Evolutionary conservation across 371 early-diverging fungal species (phyloP).

Genomic region (Mortierella sp.): DNA sequence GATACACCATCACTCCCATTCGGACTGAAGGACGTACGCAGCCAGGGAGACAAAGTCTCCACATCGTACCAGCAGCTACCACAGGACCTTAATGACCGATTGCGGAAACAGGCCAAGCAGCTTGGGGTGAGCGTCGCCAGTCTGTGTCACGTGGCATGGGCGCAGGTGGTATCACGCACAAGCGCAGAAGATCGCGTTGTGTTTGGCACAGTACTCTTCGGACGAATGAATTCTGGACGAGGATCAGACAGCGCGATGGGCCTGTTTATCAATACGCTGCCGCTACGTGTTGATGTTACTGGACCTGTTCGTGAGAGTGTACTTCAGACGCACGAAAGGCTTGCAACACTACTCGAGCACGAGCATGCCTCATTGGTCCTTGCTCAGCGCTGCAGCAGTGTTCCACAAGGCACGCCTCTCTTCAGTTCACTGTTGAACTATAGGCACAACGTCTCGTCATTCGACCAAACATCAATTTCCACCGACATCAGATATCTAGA

Average conservation of each 20-base stretch:
- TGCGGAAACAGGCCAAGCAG: slow-evolving; percentile 12
- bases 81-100: slow-evolving; percentile 11
- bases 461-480: background rate
- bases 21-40: slow-evolving; percentile 12
- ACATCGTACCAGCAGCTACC: slow-evolving; percentile 7
- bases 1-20: slow-evolving; percentile 19
- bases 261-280: slow-evolving; percentile 20
- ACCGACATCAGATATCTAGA: background rate
- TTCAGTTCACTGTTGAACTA: slow-evolving; percentile 26
- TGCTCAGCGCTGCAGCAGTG: slow-evolving; percentile 30
- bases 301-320: slow-evolving; percentile 10
- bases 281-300: slow-evolving; percentile 18
- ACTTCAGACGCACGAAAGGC: background rate
- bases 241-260: slow-evolving; percentile 11
- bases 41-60: background rate
- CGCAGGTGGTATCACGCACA: slow-evolving; percentile 2
- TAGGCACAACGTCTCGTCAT: slow-evolving; percentile 10
- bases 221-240: background rate
- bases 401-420: slow-evolving; percentile 24
- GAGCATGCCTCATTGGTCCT: slow-evolving; percentile 21
- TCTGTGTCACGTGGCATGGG: slow-evolving; percentile 25
- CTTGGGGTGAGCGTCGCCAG: slow-evolving; percentile 17
- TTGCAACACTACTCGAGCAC: slow-evolving; percentile 15
- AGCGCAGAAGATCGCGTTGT: slow-evolving; percentile 19
- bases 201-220: slow-evolving; percentile 20